Evolutionary conservation across 441 rosid genomes (phyloP), one percentile per base, ranked within the genome.

Genomic region (Capsella rubella): DNA sequence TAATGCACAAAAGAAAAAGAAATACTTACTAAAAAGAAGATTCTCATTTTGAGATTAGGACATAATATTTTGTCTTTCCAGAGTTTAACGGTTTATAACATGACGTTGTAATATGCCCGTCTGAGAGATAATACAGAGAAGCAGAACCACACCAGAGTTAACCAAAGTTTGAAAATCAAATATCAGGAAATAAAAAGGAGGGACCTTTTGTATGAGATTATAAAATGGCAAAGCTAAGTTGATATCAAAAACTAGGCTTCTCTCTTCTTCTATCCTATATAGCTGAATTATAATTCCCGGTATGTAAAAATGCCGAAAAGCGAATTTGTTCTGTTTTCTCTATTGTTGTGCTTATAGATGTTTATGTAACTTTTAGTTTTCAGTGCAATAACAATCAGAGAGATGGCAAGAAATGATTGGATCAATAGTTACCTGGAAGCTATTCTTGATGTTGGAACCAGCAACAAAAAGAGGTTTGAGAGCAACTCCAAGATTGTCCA

Each of bases 341-440:
- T 39, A 3, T n/a, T 77, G 62, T 31, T 57, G 25, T 64, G 63
- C 25, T 57, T 49, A 57, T 50, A 31, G 31, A 62, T 46, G 29
- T 76, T 64, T 45, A 52, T 45, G 58, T 75, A 42, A 52, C n/a
- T 62, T 18, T 29, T 46, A 61, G 8, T 4, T 75, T 56, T 21
- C 62, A 64, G 62, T 64, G 61, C 4, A 70, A 16, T 16, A 16
- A 51, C 35, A 34, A 60, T 28, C 43, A 37, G 42, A 51, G 81
- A 81, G 78, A 89, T 89, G 92, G 97, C 98, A 10, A 79, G 93
- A 79, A 93, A 93, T 74, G 97, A 93, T 54, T 91, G 98, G 98
- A 90, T 93, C 73, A 89, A 93, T 65, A 89, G 98, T 46, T 93
- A 93, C 77, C 83, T 91, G 73, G 97, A 93, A 81, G 98, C 98